phyloP scores from a whole-genome alignment of 768 basidiomycete genomes.

The Lactarius hatsudake region DNA sequence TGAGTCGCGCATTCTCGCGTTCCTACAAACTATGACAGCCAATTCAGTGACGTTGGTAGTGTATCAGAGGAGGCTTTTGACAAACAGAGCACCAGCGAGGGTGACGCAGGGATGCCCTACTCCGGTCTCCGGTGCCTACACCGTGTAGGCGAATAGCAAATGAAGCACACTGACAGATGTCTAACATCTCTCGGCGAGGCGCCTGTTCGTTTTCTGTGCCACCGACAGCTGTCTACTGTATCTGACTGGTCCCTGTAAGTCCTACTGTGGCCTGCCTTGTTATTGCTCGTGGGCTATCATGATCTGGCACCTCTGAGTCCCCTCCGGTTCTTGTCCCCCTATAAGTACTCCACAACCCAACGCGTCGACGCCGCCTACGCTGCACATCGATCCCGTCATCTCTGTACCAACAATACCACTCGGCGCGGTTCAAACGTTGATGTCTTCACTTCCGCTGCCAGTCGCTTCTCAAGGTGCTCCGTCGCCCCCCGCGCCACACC shows the following conservation, averaged over 20 bases:
- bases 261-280: not conserved
- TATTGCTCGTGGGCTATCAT: not conserved
- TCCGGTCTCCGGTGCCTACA: too few relatives aligned
- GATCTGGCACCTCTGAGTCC: not conserved
- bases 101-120: too few relatives aligned
- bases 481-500: not conserved
- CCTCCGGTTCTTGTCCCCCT: not conserved
- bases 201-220: not conserved
- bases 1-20: too few relatives aligned
- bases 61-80: too few relatives aligned
- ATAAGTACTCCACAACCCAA: not conserved
- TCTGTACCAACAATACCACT: not conserved
- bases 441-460: not conserved
- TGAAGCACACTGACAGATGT: conserved; percentile 2
- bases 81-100: too few relatives aligned
- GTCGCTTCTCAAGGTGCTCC: not conserved
- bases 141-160: too few relatives aligned
- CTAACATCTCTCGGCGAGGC: not conserved
- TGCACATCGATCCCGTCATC: not conserved
- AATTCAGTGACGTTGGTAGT: too few relatives aligned
- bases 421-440: not conserved
- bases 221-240: conserved; percentile 15
- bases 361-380: not conserved
- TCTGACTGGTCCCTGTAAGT: not conserved
- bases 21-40: too few relatives aligned